Evolutionary conservation across 2,329 filamentous ascomycete species (phyloP), one percentile per base, ranked within the genome.

Genomic region (Ascochyta lentis): DNA sequence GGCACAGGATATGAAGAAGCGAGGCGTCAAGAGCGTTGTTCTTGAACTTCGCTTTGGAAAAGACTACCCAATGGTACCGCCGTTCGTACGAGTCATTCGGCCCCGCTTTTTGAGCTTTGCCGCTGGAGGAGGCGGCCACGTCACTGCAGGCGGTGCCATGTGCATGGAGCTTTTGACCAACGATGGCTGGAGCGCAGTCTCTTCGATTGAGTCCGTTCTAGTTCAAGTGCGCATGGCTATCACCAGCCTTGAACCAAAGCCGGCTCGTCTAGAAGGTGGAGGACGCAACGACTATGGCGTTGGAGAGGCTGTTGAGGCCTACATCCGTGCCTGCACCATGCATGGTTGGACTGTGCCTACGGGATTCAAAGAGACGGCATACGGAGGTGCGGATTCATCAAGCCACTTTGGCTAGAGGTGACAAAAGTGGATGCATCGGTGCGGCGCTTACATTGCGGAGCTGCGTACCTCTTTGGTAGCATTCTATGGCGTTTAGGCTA

Each of bases 111-210:
- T 94, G 19, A 81, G 85, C 2, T 94, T 94, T 68, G 71, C 79
- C 24, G 65, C 79, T 4, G 91, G 92, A 4, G 93, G 92, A 19
- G 93, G 93, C 23, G 92, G 92, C 0, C 91, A 96, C 71, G 88
- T 97, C 56, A 96, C 93, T 0, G 78, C 81, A 1, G 93, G 93
- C 23, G 93, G 93, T 1, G 90, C 92, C 1, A 85, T 97, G 77
- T 89, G 86, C 73, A 93, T 96, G 86, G 51, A 95, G 74, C 81
- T 95, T 4, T 81, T 96, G 59, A 96, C 92, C 1, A 92, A 88
- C 72, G 85, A 86, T 6, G 93, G 92, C 24, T 97, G 93, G 93
- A 86, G 83, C 22, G 86, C 89, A 0, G 87, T 84, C 1, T 85
- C 83, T 46, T 86, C 84, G 16, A 87, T 96, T 62, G 92, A 96